These are phyloP conservation scores for Neurospora terricola DNA, from an alignment of 495 filamentous ascomycete genomes.

Conservation along the genomic window DNA sequence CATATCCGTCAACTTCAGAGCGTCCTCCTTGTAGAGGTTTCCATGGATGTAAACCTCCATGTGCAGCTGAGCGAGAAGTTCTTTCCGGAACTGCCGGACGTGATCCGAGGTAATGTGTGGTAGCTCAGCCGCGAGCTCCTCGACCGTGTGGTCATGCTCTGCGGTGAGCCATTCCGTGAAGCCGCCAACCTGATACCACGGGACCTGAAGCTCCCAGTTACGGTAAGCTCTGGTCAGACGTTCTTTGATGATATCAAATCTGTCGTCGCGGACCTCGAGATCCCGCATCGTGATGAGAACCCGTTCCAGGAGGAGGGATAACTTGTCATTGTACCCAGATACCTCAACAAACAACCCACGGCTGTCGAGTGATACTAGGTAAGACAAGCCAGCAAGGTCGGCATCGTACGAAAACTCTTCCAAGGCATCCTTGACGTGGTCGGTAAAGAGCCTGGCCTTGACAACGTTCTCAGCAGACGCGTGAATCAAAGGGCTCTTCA, in stretches of 20 bases:
- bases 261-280: conserved; percentile 67
- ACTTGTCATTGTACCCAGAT: conserved; percentile 92
- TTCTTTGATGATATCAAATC: conserved; percentile 90
- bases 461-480: conserved; percentile 68
- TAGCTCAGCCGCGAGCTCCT: conserved; percentile 71
- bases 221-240: conserved; percentile 61
- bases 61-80: conserved; percentile 72
- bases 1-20: conserved; percentile 72
- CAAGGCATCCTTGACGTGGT: conserved; percentile 79
- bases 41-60: conserved; percentile 85
- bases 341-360: conserved; percentile 72
- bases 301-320: conserved; percentile 83
- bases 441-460: conserved; percentile 72
- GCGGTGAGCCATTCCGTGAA: conserved; percentile 69
- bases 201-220: conserved; percentile 80
- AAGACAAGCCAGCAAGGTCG: conserved; percentile 84
- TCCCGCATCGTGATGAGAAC: conserved; percentile 81
- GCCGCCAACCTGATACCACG: conserved; percentile 84
- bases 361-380: conserved; percentile 58
- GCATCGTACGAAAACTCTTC: conserved; percentile 96
- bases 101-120: conserved; percentile 62
- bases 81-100: conserved; percentile 66
- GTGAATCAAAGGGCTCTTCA: conserved; percentile 68
- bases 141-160: conserved; percentile 69
- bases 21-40: conserved; percentile 94